These are phyloP conservation scores for Whalleya microplaca DNA, from an alignment of 2,329 filamentous ascomycete species.

Conservation along the genomic window DNA sequence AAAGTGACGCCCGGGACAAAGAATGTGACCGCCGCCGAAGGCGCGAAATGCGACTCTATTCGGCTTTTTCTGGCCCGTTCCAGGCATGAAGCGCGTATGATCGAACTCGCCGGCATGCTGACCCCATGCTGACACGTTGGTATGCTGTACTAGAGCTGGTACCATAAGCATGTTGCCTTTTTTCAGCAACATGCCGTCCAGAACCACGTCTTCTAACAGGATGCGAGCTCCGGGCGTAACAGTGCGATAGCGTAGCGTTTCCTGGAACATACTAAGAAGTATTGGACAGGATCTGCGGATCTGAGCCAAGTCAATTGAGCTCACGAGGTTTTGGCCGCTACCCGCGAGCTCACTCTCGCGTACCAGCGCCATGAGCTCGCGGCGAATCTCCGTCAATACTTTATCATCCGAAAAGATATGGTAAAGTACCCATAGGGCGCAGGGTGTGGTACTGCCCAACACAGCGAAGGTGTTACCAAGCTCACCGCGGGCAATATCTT, in stretches of 20 bases:
- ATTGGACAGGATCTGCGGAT: constrained; percentile 31
- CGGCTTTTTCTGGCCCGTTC: constrained; percentile 4
- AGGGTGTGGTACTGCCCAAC: constrained; percentile 28
- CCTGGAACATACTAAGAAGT: constrained; percentile 35
- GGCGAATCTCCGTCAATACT: constrained; percentile 28
- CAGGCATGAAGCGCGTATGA: constrained; percentile 13
- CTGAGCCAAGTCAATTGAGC: constrained; percentile 25
- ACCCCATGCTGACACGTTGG: constrained; percentile 16
- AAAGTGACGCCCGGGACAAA: constrained; percentile 26
- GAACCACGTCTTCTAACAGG: constrained; percentile 29
- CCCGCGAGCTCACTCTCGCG: constrained; percentile 1
- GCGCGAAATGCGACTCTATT: constrained; percentile 16
- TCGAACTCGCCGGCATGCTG: constrained; percentile 13
- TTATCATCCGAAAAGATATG: constrained; percentile 15
- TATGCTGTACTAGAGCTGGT: constrained; percentile 24
- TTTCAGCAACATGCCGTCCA: constrained; percentile 25
- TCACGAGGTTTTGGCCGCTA: constrained; percentile 1
- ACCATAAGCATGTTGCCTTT: constrained; percentile 28
- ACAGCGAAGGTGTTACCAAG: constrained; percentile 33
- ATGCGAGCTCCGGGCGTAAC: constrained; percentile 26
- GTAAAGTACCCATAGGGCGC: constrained; percentile 30
- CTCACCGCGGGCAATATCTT: constrained; percentile 33
- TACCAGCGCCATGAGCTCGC: constrained; percentile 23
- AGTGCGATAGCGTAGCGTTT: constrained; percentile 31
- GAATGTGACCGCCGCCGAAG: constrained; percentile 11